phyloP scores from a whole-genome alignment of 2,329 filamentous ascomycete genomes.

The Dothistroma pini region DNA sequence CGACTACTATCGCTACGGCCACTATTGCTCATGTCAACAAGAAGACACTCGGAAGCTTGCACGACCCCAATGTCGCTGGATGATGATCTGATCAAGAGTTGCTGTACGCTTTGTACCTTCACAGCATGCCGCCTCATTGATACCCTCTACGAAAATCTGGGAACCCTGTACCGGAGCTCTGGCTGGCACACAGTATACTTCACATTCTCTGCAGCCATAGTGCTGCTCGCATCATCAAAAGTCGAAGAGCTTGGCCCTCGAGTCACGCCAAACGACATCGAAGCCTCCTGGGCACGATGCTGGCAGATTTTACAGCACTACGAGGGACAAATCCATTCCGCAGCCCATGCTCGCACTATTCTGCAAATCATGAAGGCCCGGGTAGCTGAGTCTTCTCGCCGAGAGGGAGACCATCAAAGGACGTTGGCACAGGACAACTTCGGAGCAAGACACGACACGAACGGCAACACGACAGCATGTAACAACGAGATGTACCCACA shows the following conservation, averaged over 20 bases:
- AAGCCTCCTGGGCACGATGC: conserved; percentile 23
- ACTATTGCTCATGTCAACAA: conserved; percentile 35
- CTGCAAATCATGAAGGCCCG: conserved; percentile 23
- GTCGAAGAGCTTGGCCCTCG: conserved; percentile 11
- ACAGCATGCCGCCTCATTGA: conserved; percentile 38
- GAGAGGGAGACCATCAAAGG: not conserved
- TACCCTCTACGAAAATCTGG: conserved; percentile 34
- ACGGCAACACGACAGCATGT: not conserved
- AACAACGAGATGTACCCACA: conserved; percentile 13
- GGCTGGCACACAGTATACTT: conserved; percentile 29
- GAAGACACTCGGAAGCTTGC: conserved; percentile 19
- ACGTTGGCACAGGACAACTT: not conserved
- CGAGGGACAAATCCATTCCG: conserved; percentile 25
- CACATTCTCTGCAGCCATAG: conserved; percentile 26
- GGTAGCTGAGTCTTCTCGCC: conserved; percentile 11
- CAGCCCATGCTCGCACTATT: conserved; percentile 23
- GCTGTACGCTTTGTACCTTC: conserved; percentile 28
- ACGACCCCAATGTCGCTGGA: conserved; percentile 32
- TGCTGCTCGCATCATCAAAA: conserved; percentile 25
- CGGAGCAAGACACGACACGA: not conserved
- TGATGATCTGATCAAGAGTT: conserved; percentile 34
- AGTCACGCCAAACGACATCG: conserved; percentile 15
- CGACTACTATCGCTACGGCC: conserved; percentile 24
- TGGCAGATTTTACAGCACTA: conserved; percentile 24
- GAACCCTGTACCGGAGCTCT: conserved; percentile 24